phyloP scores from a whole-genome alignment of 768 basidiomycete genomes.

The Pleurotus ostreatus region DNA sequence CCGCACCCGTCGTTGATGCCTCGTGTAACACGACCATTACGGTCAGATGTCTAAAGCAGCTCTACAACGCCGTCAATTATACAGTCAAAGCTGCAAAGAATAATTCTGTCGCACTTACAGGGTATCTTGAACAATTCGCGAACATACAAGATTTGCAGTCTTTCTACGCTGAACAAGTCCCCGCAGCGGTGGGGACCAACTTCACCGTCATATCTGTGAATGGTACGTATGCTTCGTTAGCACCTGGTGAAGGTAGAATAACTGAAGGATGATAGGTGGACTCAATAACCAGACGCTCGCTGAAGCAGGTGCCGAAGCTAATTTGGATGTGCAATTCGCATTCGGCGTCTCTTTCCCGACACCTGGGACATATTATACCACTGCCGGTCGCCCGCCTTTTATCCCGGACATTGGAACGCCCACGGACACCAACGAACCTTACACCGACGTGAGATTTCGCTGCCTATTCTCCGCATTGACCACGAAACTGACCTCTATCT shows the following conservation, averaged over 20 bases:
- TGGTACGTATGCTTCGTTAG: constrained; percentile 28
- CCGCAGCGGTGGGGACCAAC: constrained; percentile 42
- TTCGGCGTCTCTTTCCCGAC: constrained; percentile 64
- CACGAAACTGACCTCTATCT: neutral
- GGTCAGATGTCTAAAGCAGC: constrained; percentile 45
- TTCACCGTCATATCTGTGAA: constrained; percentile 54
- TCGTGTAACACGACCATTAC: constrained; percentile 50
- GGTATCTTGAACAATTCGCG: constrained; percentile 49
- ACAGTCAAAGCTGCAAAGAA: constrained; percentile 33
- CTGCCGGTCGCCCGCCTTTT: constrained; percentile 59
- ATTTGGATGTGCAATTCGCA: constrained; percentile 65
- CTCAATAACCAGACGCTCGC: constrained; percentile 50
- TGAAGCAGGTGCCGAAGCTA: constrained; percentile 59
- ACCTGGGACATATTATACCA: constrained; percentile 56
- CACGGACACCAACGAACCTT: constrained; percentile 33
- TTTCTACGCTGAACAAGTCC: constrained; percentile 47
- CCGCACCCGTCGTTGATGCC: constrained; percentile 36
- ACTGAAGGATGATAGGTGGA: constrained; percentile 42
- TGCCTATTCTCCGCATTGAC: neutral
- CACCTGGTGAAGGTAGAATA: constrained; percentile 1
- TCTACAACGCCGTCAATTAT: constrained; percentile 52
- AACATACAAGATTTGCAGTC: constrained; percentile 47
- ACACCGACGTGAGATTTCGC: constrained; percentile 16
- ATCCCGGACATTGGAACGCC: constrained; percentile 40
- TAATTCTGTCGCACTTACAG: constrained; percentile 52